phyloP scores from a whole-genome alignment of 2,329 filamentous ascomycete species.

The Pestalotiopsis sp. region DNA sequence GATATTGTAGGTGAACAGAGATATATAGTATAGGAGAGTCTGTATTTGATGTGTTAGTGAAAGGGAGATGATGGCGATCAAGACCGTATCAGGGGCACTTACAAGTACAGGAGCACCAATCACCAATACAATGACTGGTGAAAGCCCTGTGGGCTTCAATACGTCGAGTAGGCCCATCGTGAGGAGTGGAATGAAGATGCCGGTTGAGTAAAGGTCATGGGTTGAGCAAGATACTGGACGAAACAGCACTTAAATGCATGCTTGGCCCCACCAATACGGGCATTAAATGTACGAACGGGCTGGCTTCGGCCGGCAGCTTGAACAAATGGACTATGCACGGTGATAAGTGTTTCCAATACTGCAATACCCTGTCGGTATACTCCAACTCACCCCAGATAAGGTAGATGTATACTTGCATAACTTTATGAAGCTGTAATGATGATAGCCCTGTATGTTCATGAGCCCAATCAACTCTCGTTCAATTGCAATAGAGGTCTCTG shows the following conservation, averaged over 20 bases:
- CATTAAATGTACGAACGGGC: background rate
- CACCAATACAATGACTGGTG: background rate
- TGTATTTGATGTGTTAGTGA: background rate
- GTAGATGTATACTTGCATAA: background rate
- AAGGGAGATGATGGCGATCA: background rate
- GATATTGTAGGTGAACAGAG: slow-evolving; percentile 17
- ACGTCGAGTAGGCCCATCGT: background rate
- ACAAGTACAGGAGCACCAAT: background rate
- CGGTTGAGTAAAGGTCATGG: background rate
- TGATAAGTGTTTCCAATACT: background rate
- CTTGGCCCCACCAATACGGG: background rate
- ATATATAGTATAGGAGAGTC: background rate
- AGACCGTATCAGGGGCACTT: background rate
- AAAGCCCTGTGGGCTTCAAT: background rate
- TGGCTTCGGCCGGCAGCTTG: background rate
- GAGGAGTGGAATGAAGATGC: background rate
- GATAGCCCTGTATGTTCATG: background rate
- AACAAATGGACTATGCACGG: background rate
- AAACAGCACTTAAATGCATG: background rate
- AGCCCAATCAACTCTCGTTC: background rate
- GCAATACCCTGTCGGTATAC: background rate
- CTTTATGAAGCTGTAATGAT: background rate
- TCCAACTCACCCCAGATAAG: background rate
- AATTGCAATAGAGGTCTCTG: no score
- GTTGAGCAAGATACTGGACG: background rate